Evolutionary conservation across 2,329 filamentous ascomycete species (phyloP), one percentile per base, ranked within the genome.

Genomic region (Colletotrichum abscissum): DNA sequence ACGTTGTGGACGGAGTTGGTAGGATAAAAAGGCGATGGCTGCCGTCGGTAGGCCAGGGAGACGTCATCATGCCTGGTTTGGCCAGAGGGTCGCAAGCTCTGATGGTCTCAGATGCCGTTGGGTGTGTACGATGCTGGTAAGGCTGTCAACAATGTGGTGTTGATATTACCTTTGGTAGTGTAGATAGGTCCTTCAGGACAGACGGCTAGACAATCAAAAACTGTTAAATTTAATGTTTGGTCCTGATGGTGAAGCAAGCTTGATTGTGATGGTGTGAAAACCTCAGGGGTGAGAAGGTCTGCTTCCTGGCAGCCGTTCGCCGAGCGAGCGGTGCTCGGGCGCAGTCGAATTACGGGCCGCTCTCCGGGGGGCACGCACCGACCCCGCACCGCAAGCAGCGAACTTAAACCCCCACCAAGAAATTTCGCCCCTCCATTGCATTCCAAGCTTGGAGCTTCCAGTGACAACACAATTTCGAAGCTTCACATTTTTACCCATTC

Each of bases 381-480:
- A 56, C 71, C 60, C 71, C 70, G 66, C 70, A 69, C 19, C 28
- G 46, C 30, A 64, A 52, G 30, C 30, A 35, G 22, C 33, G 58
- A 56, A 66, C 19, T 19, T 19, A 0, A 19, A n/a, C 19, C 67
- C 67, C 71, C 70, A 73, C 70, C 60, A 58, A 55, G 70, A 73
- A 73, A 73, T 73, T 73, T 73, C 60, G 70, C 70, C 70, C 70
- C 70, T 65, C 71, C 35, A 57, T 42, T 42, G 33, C 56, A 73
- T 60, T 67, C 65, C 22, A 49, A 69, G 67, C 60, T 70, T 19
- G 19, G 14, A 22, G 57, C 7, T 38, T n/a, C n/a, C 63, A 55
- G 46, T 63, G 46, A 59, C 35, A 19, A 26, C 28, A 54, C 46
- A 35, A 16, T 26, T 58, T 24, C 1, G 12, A 22, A 7, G 14